These are phyloP conservation scores for Russula foetens DNA, from an alignment of 768 basidiomycete genomes.

Conservation along the genomic window DNA sequence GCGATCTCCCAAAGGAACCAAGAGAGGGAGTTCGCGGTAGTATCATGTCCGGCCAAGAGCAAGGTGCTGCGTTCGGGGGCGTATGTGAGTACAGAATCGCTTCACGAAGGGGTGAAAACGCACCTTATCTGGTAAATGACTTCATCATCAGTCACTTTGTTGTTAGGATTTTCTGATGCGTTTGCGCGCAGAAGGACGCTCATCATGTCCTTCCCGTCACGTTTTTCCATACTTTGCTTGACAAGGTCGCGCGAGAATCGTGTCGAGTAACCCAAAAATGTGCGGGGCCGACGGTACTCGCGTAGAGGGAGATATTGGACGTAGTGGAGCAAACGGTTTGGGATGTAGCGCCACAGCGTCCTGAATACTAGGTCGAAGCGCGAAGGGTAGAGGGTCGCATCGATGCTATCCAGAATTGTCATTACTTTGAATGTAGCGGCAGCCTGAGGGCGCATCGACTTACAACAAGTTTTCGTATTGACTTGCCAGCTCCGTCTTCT, in stretches of 20 bases:
- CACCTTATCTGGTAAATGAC: conserved; percentile 14
- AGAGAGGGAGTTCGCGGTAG: conserved; percentile 7
- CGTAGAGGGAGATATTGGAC: conserved; percentile 16
- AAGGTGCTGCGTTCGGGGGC: not conserved
- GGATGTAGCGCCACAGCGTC: conserved; percentile 14
- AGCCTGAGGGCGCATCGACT: not conserved
- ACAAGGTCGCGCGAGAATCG: conserved; percentile 6
- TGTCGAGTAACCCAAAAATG: conserved; percentile 5
- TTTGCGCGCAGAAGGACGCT: conserved; percentile 19
- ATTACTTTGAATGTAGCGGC: not conserved
- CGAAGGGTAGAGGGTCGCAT: conserved; percentile 15
- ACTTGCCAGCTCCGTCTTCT: not conserved
- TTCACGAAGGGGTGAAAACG: not conserved
- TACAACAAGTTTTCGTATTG: conserved; percentile 15
- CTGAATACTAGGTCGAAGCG: conserved; percentile 11
- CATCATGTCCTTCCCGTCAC: conserved; percentile 15
- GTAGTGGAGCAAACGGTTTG: conserved; percentile 9
- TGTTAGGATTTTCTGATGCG: not conserved
- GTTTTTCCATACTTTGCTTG: not conserved
- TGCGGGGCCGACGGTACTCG: conserved; percentile 13
- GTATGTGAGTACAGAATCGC: not conserved
- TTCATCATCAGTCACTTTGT: conserved; percentile 6
- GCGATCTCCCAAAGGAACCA: conserved; percentile 19
- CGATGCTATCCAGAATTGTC: conserved; percentile 5
- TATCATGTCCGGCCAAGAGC: conserved; percentile 18